Conservation (phyloP, 805 yeast species). For the Ogataea pignaliae region DNA sequence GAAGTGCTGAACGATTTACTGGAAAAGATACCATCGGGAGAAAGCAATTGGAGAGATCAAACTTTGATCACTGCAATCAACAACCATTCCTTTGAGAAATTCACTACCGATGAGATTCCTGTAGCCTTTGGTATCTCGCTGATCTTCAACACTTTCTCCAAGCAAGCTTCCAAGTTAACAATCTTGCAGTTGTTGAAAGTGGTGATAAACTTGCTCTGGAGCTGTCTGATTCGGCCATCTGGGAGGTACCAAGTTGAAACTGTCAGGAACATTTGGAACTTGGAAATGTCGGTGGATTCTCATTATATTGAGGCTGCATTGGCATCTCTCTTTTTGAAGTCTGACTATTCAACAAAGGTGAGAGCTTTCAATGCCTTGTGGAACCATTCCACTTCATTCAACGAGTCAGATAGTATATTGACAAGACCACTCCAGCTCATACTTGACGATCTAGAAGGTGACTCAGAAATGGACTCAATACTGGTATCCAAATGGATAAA, state of each 20-base stretch:
- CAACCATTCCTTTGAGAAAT: constrained; percentile 9
- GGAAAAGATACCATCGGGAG: constrained; percentile 41
- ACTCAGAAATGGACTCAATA: constrained; percentile 38
- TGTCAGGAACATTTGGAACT: constrained; percentile 56
- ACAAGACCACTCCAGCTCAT: constrained; percentile 62
- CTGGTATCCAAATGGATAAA: constrained; percentile 47
- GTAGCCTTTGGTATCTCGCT: constrained; percentile 41
- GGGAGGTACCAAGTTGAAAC: constrained; percentile 66
- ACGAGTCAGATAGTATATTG: constrained; percentile 47
- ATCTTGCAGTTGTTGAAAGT: constrained; percentile 37
- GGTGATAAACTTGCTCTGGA: constrained; percentile 49
- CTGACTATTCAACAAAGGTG: constrained; percentile 38
- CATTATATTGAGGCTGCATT: constrained; percentile 71
- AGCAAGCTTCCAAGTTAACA: constrained; percentile 29
- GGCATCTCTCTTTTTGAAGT: constrained; percentile 46
- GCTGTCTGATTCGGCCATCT: constrained; percentile 41
- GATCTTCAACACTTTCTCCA: constrained; percentile 34
- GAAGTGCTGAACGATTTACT: constrained; percentile 34
- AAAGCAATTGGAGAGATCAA: constrained; percentile 28
- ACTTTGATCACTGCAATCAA: constrained; percentile 26
- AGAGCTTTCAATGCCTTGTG: constrained; percentile 64
- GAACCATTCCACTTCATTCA: constrained; percentile 57
- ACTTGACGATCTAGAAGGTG: constrained; percentile 54
- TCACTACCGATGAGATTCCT: constrained; percentile 17
- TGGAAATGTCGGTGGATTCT: constrained; percentile 50